A percentile compares a stretch with the other conserved stretches of the same genome.
Evolutionary conservation across 805 yeast genomes (phyloP).

Genomic region (Candida hungchunana): DNA sequence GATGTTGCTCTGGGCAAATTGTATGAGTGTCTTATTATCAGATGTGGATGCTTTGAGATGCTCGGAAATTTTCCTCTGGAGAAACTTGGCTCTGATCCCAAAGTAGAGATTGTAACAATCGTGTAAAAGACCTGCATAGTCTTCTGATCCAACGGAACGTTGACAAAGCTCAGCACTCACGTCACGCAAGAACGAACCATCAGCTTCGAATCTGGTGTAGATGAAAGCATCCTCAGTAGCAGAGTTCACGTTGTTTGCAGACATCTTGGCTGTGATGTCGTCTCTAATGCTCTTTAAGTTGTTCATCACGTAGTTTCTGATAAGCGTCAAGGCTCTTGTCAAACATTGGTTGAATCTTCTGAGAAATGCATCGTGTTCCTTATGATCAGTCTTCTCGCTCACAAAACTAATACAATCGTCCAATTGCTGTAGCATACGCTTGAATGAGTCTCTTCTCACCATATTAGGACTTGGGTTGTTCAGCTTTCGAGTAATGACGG

Average conservation of each 20-base stretch:
- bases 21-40: constrained; percentile 40
- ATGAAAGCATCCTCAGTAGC: constrained; percentile 59
- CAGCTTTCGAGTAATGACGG: constrained; percentile 60
- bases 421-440: constrained; percentile 47
- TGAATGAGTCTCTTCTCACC: constrained; percentile 56
- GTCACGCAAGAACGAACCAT: constrained; percentile 35
- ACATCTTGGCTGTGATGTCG: constrained; percentile 28
- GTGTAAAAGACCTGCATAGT: constrained; percentile 60
- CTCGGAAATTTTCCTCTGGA: constrained; percentile 38
- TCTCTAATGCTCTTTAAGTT: constrained; percentile 33
- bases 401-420: constrained; percentile 67
- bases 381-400: constrained; percentile 51
- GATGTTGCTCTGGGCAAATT: constrained; percentile 58
- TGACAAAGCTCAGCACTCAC: constrained; percentile 34
- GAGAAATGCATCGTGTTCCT: constrained; percentile 53
- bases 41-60: constrained; percentile 31
- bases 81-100: constrained; percentile 46
- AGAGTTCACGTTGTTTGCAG: constrained; percentile 26
- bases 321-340: constrained; percentile 72
- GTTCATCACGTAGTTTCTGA: constrained; percentile 57
- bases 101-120: constrained; percentile 68
- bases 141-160: constrained; percentile 38
- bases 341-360: constrained; percentile 78
- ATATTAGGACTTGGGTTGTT: constrained; percentile 68
- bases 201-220: constrained; percentile 57